Evolutionary conservation across 2,329 filamentous ascomycete species (phyloP).

Genomic region (Apiospora koreana): DNA sequence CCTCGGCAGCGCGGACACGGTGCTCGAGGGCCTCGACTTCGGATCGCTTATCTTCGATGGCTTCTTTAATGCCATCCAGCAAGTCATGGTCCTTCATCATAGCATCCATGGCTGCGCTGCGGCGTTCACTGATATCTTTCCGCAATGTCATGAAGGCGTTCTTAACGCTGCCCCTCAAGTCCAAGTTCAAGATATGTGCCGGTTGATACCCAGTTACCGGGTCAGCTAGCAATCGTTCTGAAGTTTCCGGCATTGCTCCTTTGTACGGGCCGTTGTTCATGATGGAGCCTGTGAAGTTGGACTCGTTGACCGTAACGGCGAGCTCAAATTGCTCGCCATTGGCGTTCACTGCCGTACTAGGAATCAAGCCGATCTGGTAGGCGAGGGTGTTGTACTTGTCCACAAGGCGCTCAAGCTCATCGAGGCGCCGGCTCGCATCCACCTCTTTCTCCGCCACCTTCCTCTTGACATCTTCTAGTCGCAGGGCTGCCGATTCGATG

Average conservation of each 20-base stretch:
- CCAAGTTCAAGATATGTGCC: conserved; percentile 83
- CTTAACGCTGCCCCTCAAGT: conserved; percentile 82
- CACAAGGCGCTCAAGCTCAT: conserved; percentile 87
- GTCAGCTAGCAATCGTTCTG: conserved; percentile 79
- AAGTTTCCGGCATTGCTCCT: conserved; percentile 45
- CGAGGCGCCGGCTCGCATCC: conserved; percentile 83
- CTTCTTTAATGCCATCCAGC: conserved; percentile 92
- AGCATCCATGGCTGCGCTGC: conserved; percentile 78
- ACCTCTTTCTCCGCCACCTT: conserved; percentile 82
- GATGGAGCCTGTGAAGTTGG: conserved; percentile 72
- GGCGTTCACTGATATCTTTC: conserved; percentile 89
- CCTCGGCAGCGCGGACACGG: conserved; percentile 81
- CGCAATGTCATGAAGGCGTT: conserved; percentile 74
- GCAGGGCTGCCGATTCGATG: conserved; percentile 72
- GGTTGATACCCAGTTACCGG: conserved; percentile 85
- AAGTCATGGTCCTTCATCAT: conserved; percentile 95
- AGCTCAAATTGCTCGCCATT: conserved; percentile 86
- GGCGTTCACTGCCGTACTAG: conserved; percentile 79
- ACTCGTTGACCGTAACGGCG: conserved; percentile 76
- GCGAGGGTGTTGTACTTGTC: conserved; percentile 92
- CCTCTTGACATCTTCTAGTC: conserved; percentile 83
- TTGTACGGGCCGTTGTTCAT: conserved; percentile 47
- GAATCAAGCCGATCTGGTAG: conserved; percentile 91
- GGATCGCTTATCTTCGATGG: conserved; percentile 90
- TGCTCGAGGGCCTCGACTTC: conserved; percentile 93